Conservation (phyloP, 2,329 filamentous ascomycete genomes). For the Thermomyces lanuginosus region DNA sequence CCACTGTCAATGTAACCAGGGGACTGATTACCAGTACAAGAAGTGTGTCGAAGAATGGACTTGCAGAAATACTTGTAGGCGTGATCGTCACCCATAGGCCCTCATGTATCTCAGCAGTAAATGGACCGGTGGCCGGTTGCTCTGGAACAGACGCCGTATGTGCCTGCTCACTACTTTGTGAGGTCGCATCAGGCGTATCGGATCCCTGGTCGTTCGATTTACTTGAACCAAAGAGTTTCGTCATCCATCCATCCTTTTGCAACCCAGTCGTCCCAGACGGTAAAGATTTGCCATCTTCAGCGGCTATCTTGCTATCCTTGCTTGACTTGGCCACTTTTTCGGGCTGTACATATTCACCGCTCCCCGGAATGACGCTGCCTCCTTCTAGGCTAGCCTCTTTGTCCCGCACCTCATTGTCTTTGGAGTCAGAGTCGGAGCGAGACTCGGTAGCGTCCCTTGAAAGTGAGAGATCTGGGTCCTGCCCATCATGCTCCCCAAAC, state of each 20-base stretch:
- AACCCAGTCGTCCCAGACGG: not conserved
- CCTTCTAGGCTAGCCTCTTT: conserved; percentile 35
- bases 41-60: conserved; percentile 88
- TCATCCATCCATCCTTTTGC: conserved; percentile 16
- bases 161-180: conserved; percentile 3
- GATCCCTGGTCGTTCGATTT: conserved; percentile 8
- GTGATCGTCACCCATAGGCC: conserved; percentile 95
- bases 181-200: conserved; percentile 3
- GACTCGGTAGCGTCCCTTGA: no score
- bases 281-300: not conserved
- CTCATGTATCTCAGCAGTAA: no score
- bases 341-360: conserved; percentile 48
- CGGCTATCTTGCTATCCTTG: conserved; percentile 5
- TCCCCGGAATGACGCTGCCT: conserved; percentile 54
- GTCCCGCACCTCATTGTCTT: conserved; percentile 13
- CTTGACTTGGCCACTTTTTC: conserved; percentile 14
- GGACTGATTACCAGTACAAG: conserved; percentile 94
- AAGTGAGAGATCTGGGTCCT: conserved; percentile 58
- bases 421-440: no score
- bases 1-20: conserved; percentile 76
- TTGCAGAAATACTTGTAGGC: conserved; percentile 70
- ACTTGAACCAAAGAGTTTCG: conserved; percentile 17
- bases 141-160: conserved; percentile 5
- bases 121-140: conserved; percentile 4
- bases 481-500: conserved; percentile 77